Conservation (phyloP, 352 stramenopile genomes). For the Aphanomyces euteiches region DNA sequence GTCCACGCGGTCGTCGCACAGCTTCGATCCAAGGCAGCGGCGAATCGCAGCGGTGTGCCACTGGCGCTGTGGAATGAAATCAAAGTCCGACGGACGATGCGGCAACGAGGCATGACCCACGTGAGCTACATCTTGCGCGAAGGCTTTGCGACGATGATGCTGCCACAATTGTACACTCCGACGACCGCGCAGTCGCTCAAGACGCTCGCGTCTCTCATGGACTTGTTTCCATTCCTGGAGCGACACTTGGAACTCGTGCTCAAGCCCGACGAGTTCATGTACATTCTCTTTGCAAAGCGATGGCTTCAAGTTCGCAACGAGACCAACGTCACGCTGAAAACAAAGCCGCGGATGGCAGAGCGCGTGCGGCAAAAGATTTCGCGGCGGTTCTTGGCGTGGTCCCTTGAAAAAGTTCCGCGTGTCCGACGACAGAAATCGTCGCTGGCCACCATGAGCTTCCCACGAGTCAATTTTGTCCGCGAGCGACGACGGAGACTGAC, state of each 20-base stretch:
- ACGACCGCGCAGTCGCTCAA: background rate
- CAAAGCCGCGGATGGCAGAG: background rate
- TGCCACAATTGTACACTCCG: slow-evolving; percentile 3
- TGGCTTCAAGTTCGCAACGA: background rate
- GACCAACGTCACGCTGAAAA: background rate
- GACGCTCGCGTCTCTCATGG: background rate
- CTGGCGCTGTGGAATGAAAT: slow-evolving; percentile 8
- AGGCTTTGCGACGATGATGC: background rate
- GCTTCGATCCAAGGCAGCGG: too few relatives aligned
- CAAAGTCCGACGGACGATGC: slow-evolving; percentile 4
- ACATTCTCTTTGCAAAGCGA: slow-evolving; percentile 14
- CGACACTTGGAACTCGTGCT: slow-evolving; percentile 7
- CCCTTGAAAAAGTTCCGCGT: too few relatives aligned
- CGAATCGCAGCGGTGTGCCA: background rate
- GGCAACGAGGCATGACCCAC: background rate
- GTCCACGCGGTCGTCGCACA: too few relatives aligned
- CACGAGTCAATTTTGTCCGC: slow-evolving; percentile 5
- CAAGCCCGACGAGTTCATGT: background rate
- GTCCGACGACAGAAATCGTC: background rate
- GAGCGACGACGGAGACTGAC: background rate
- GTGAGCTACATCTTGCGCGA: background rate
- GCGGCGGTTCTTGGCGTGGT: too few relatives aligned
- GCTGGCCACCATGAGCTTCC: background rate
- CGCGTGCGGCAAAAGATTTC: background rate
- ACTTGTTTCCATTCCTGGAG: background rate